Evolutionary conservation across 805 yeast species (phyloP).

Genomic region (Yamadazyma tumulicola): DNA sequence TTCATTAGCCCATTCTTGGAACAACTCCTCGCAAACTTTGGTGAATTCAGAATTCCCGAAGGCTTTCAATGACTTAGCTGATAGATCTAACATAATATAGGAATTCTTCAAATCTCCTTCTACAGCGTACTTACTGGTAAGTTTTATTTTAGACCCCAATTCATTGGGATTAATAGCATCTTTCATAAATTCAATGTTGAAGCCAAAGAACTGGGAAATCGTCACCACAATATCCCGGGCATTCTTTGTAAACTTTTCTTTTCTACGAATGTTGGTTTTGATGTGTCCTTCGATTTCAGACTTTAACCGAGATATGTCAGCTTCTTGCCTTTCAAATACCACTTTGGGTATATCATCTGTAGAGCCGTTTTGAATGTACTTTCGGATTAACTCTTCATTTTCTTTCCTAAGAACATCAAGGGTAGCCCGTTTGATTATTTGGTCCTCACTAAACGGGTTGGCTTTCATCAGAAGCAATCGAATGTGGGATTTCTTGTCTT

Average conservation of each 20-base stretch:
- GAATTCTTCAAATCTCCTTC: constrained; percentile 29
- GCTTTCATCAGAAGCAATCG: constrained; percentile 60
- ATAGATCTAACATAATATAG: constrained; percentile 55
- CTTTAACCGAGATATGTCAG: constrained; percentile 50
- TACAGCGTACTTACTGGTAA: constrained; percentile 40
- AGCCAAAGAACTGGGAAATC: constrained; percentile 68
- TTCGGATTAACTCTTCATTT: constrained; percentile 48
- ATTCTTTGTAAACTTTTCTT: constrained; percentile 58
- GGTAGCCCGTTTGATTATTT: constrained; percentile 51
- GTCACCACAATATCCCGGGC: constrained; percentile 70
- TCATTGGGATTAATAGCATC: constrained; percentile 39
- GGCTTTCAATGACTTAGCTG: constrained; percentile 52
- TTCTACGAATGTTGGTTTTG: constrained; percentile 52
- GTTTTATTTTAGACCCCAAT: constrained; percentile 54
- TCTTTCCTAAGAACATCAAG: constrained; percentile 53
- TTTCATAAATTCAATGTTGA: constrained; percentile 61
- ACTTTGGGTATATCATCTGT: constrained; percentile 47
- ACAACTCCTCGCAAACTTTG: constrained; percentile 44
- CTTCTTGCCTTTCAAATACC: constrained; percentile 57
- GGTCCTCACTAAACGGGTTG: constrained; percentile 64
- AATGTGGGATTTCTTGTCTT: constrained; percentile 20
- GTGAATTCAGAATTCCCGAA: constrained; percentile 39
- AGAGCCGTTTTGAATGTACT: constrained; percentile 14
- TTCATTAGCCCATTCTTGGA: constrained; percentile 64
- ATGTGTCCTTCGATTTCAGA: constrained; percentile 44